Percentiles rank a stretch among this genome's conserved stretches.
These are phyloP conservation scores for Sclerotiophoma versabilis DNA, from an alignment of 2,329 filamentous ascomycete genomes.

Conservation along the genomic window DNA sequence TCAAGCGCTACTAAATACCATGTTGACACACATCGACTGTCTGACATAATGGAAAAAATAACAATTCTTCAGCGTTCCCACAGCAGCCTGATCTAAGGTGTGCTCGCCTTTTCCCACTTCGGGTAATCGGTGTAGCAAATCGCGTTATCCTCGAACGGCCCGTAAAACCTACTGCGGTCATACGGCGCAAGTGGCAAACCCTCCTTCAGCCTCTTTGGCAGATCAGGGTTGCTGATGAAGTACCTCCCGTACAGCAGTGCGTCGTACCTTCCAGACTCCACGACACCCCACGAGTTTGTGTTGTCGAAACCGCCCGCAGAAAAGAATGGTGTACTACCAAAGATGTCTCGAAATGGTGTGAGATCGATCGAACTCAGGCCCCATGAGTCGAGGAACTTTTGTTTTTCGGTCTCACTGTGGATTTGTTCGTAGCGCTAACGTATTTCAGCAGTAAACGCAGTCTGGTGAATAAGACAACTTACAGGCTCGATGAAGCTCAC, in stretches of 20 bases:
- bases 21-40: too few species aligned
- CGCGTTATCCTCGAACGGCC: constrained; percentile 24
- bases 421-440: constrained; percentile 59
- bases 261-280: constrained; percentile 51
- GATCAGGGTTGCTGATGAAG: constrained; percentile 57
- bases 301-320: constrained; percentile 63
- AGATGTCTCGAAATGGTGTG: constrained; percentile 58
- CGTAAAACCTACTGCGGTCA: constrained; percentile 43
- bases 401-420: constrained; percentile 58
- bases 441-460: constrained; percentile 40
- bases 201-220: constrained; percentile 50
- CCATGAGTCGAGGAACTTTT: constrained; percentile 58
- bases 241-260: constrained; percentile 52
- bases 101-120: constrained; percentile 1
- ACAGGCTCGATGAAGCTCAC: constrained; percentile 63
- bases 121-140: constrained; percentile 33
- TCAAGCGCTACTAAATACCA: too few species aligned
- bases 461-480: background rate
- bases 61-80: too few species aligned
- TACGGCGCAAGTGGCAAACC: constrained; percentile 48
- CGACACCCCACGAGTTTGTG: constrained; percentile 57
- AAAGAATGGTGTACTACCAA: constrained; percentile 61
- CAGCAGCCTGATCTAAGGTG: constrained; percentile 10
- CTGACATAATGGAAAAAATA: too few species aligned
- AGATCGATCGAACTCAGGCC: constrained; percentile 56